Evolutionary conservation across 148 eudicot species (phyloP).

Genomic region (Chenopodium berlandieri): DNA sequence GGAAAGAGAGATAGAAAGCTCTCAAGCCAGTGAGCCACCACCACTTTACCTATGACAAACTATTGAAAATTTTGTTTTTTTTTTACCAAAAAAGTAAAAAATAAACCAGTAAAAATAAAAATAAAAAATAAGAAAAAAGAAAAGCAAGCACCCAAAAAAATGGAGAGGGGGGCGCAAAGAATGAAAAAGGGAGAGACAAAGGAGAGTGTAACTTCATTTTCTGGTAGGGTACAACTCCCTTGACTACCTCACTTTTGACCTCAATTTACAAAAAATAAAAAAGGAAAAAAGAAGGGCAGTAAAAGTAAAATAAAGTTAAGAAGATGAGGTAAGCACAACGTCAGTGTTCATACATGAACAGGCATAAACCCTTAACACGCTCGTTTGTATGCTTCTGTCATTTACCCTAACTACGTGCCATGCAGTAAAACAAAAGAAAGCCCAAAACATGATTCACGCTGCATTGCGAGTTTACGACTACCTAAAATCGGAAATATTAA

Average conservation of each 20-base stretch:
- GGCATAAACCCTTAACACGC: slow-evolving; percentile 9
- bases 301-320: slow-evolving; percentile 13
- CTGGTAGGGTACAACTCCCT: slow-evolving; percentile 24
- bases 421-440: not conserved
- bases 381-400: slow-evolving; percentile 14
- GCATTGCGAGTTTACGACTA: too few species aligned
- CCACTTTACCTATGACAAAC: not conserved
- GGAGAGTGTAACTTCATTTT: slow-evolving; percentile 29
- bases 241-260: slow-evolving; percentile 35
- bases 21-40: not conserved
- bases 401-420: not conserved
- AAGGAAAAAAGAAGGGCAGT: not conserved
- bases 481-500: not conserved
- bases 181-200: slow-evolving; percentile 25
- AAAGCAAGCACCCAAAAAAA: not conserved
- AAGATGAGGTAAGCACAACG: slow-evolving; percentile 28
- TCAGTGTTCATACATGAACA: slow-evolving; percentile 21
- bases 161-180: not conserved
- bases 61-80: not conserved
- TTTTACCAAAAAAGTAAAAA: not conserved
- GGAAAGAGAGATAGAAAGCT: not conserved
- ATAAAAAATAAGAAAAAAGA: too few species aligned
- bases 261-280: not conserved
- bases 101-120: not conserved
- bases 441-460: too few species aligned